Evolutionary conservation across 257 asterid genomes (phyloP).

Genomic region (Solanum lignicaule): DNA sequence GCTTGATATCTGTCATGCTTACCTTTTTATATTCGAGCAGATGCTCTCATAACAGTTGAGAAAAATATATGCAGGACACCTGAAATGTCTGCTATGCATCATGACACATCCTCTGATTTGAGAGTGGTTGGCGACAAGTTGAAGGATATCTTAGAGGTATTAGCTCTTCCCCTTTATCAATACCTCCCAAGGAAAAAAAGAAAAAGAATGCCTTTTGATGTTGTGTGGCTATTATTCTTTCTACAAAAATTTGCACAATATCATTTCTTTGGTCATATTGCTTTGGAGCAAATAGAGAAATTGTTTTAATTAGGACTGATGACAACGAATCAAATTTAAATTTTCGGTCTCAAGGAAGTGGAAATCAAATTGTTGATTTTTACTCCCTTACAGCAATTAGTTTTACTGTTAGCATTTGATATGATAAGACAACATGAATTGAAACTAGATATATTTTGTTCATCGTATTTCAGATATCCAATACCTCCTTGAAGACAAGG

Average conservation of each 20-base stretch:
- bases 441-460: background rate
- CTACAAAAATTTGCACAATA: background rate
- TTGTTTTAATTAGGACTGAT: background rate
- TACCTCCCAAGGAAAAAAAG: background rate
- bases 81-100: constrained; percentile 73
- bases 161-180: background rate
- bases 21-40: background rate
- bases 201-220: background rate
- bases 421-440: background rate
- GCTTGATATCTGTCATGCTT: background rate
- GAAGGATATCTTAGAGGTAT: constrained; percentile 44
- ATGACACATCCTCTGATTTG: constrained; percentile 50
- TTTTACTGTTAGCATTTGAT: background rate
- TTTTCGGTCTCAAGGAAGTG: background rate
- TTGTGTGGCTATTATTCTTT: background rate
- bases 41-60: background rate
- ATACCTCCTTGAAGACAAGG: constrained; percentile 38
- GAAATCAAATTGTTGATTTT: background rate
- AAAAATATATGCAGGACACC: constrained; percentile 44
- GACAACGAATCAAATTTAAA: background rate
- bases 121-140: constrained; percentile 42
- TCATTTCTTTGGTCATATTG: background rate
- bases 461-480: constrained; percentile 25
- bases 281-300: background rate
- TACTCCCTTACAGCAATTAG: background rate